phyloP scores from a whole-genome alignment of 2,329 filamentous ascomycete genomes.

The Fusarium sacchari region DNA sequence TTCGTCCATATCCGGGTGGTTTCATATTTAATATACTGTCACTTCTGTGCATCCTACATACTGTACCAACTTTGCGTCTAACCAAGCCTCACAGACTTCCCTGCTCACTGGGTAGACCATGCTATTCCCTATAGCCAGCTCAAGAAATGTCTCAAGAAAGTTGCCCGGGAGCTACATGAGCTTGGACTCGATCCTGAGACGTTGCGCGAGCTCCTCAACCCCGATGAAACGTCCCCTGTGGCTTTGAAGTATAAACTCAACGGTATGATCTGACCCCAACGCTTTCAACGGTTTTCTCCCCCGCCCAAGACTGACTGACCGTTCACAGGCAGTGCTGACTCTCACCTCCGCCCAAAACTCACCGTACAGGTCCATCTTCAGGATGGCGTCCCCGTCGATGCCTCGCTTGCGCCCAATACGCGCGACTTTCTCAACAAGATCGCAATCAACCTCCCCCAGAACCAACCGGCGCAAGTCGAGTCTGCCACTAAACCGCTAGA shows the following conservation, averaged over 20 bases:
- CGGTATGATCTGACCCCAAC: constrained; percentile 47
- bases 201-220: constrained; percentile 70
- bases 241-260: constrained; percentile 66
- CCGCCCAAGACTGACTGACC: background rate
- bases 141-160: constrained; percentile 89
- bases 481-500: constrained; percentile 1
- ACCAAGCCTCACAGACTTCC: constrained; percentile 65
- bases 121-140: constrained; percentile 86
- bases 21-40: background rate
- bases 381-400: constrained; percentile 75
- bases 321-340: constrained; percentile 50
- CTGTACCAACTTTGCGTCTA: background rate
- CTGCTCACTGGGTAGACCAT: constrained; percentile 74
- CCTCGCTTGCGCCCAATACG: constrained; percentile 72
- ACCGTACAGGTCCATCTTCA: constrained; percentile 74
- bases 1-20: background rate
- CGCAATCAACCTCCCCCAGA: constrained; percentile 54
- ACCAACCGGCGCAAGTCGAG: constrained; percentile 11
- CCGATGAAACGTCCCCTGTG: constrained; percentile 57
- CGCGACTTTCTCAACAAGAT: constrained; percentile 71
- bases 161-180: constrained; percentile 74
- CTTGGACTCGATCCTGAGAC: constrained; percentile 79
- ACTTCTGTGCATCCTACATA: background rate
- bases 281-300: constrained; percentile 19
- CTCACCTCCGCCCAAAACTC: constrained; percentile 72